These are phyloP conservation scores for Cladophialophora carrionii DNA, from an alignment of 2,329 filamentous ascomycete species.

Conservation along the genomic window DNA sequence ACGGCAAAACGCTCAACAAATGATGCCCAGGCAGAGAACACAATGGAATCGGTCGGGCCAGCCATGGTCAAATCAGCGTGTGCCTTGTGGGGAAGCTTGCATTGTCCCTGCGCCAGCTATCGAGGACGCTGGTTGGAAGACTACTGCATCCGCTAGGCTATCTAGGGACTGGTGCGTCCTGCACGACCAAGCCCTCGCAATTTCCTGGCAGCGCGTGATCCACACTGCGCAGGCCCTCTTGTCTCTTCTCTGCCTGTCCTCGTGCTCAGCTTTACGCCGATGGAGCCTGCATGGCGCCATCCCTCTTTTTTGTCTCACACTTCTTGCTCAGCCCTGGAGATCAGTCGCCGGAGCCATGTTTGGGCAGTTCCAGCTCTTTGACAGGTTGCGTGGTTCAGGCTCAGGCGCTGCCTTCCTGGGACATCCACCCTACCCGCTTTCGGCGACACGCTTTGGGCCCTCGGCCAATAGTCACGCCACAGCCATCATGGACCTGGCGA, in stretches of 20 bases:
- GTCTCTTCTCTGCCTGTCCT: constrained; percentile 11
- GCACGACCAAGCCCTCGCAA: constrained; percentile 27
- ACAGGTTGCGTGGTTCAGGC: background rate
- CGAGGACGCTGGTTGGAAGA: constrained; percentile 15
- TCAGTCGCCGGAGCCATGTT: background rate
- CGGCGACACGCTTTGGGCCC: constrained; percentile 18
- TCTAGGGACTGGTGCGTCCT: constrained; percentile 12
- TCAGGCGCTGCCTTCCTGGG: constrained; percentile 9
- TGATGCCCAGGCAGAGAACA: constrained; percentile 17
- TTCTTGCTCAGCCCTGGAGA: constrained; percentile 14
- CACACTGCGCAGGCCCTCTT: constrained; percentile 17
- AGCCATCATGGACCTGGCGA: constrained; percentile 28
- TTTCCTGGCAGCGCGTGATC: constrained; percentile 32
- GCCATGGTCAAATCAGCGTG: constrained; percentile 6
- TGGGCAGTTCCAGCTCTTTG: constrained; percentile 1
- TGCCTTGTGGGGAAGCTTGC: constrained; percentile 6
- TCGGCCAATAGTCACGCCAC: constrained; percentile 34
- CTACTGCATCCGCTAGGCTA: constrained; percentile 24
- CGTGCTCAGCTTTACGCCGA: constrained; percentile 20
- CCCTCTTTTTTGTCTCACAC: constrained; percentile 18
- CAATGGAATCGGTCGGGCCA: constrained; percentile 24
- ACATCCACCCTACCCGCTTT: constrained; percentile 19
- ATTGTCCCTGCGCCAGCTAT: constrained; percentile 23
- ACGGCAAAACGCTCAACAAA: constrained; percentile 14
- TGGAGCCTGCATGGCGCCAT: constrained; percentile 9